Conservation (phyloP, 2,329 filamentous ascomycete species). For the Trichoderma aggressivum region DNA sequence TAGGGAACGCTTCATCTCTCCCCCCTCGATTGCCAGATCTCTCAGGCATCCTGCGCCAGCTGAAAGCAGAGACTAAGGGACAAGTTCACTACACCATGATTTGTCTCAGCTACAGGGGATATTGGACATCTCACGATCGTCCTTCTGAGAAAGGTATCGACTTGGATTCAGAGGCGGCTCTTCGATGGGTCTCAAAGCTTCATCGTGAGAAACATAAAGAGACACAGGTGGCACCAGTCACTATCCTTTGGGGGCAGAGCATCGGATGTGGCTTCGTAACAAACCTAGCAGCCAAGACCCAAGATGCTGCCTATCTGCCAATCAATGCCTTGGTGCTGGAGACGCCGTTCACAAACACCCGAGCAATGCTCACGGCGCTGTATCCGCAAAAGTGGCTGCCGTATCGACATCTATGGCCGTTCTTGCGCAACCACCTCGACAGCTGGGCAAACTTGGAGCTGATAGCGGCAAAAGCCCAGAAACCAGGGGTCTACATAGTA, state of each 20-base stretch:
- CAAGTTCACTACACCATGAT: constrained; percentile 46
- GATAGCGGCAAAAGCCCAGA: constrained; percentile 34
- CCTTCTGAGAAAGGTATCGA: constrained; percentile 69
- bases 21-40: constrained; percentile 56
- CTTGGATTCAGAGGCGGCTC: constrained; percentile 61
- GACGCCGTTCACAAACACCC: constrained; percentile 70
- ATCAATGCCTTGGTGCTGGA: constrained; percentile 62
- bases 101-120: constrained; percentile 65
- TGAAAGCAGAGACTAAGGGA: constrained; percentile 37
- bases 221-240: constrained; percentile 27
- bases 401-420: constrained; percentile 71
- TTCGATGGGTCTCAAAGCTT: constrained; percentile 56
- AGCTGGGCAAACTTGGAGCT: constrained; percentile 49
- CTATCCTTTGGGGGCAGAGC: constrained; percentile 74
- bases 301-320: constrained; percentile 37
- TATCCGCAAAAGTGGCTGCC: constrained; percentile 80
- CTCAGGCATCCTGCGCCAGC: constrained; percentile 48
- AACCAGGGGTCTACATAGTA: constrained; percentile 47
- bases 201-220: constrained; percentile 29
- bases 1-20: constrained; percentile 58
- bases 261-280: constrained; percentile 71
- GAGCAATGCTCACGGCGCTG: constrained; percentile 65
- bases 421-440: constrained; percentile 63
- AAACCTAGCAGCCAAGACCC: constrained; percentile 46
- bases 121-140: constrained; percentile 72